Percentiles rank a stretch among this genome's conserved stretches.
phyloP scores from a whole-genome alignment of 2,329 filamentous ascomycete genomes.

The Ophiostoma himal-ulmi region DNA sequence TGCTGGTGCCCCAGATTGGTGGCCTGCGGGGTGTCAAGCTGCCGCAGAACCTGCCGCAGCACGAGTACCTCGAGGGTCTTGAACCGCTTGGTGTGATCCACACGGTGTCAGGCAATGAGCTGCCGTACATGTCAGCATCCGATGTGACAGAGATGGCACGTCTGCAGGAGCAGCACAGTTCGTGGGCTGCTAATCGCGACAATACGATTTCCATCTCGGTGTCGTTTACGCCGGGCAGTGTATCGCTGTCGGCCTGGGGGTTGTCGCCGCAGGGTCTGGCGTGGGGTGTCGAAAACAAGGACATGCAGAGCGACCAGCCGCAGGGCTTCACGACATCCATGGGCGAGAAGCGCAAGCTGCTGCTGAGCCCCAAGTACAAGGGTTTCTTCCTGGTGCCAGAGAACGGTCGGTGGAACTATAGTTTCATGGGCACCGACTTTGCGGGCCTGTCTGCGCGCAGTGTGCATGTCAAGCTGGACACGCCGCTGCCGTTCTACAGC shows the following conservation, averaged over 20 bases:
- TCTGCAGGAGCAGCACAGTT: constrained; percentile 72
- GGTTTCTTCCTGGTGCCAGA: constrained; percentile 97
- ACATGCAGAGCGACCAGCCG: constrained; percentile 85
- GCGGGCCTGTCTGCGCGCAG: constrained; percentile 83
- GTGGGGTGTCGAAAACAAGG: constrained; percentile 95
- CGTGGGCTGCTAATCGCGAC: constrained; percentile 64
- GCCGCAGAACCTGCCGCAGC: constrained; percentile 81
- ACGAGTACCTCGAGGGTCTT: constrained; percentile 78
- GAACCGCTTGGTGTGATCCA: constrained; percentile 94
- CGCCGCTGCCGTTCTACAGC: constrained; percentile 83
- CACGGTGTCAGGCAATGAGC: constrained; percentile 89
- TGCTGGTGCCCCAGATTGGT: constrained; percentile 95
- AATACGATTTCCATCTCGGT: constrained; percentile 94
- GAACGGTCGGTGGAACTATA: constrained; percentile 90
- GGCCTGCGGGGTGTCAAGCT: constrained; percentile 87
- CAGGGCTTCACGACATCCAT: constrained; percentile 87
- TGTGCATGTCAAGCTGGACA: constrained; percentile 89
- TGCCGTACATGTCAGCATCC: constrained; percentile 89
- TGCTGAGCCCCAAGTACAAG: constrained; percentile 87
- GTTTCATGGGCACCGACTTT: constrained; percentile 91
- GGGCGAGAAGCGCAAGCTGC: constrained; percentile 90
- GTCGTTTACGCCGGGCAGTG: constrained; percentile 92
- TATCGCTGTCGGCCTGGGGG: constrained; percentile 89
- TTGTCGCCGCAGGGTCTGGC: constrained; percentile 89
- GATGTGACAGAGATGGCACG: constrained; percentile 93